A percentile compares a stretch with the other conserved stretches of the same genome.
Conservation (phyloP, 2,329 filamentous ascomycete genomes). For the Ophiocordyceps camponoti-rufipedis region DNA sequence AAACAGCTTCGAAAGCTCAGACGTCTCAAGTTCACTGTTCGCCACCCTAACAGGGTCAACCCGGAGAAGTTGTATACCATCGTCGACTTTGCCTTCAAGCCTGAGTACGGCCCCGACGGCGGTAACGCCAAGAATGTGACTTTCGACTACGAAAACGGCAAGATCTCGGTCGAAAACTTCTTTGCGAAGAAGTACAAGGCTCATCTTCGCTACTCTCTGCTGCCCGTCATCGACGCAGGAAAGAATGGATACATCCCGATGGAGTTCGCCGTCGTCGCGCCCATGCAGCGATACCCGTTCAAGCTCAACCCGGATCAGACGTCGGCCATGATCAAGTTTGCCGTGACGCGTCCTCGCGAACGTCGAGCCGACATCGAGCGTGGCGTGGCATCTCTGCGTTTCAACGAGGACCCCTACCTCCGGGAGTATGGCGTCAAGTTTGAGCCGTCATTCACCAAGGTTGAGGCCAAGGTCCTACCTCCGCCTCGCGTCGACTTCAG, state of each 20-base stretch:
- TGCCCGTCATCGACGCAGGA: slow-evolving; percentile 40
- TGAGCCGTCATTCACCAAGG: slow-evolving; percentile 40
- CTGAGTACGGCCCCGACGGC: slow-evolving; percentile 24
- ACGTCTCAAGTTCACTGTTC: slow-evolving; percentile 37
- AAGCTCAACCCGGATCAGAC: slow-evolving; percentile 51
- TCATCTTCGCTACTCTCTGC: slow-evolving; percentile 22
- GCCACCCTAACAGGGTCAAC: slow-evolving; percentile 26
- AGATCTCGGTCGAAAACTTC: slow-evolving; percentile 31
- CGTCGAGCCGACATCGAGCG: slow-evolving; percentile 47
- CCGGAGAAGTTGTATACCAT: slow-evolving; percentile 32
- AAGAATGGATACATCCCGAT: slow-evolving; percentile 39
- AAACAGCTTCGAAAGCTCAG: slow-evolving; percentile 32
- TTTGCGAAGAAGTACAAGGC: slow-evolving; percentile 36
- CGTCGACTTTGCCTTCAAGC: slow-evolving; percentile 28
- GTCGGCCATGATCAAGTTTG: slow-evolving; percentile 78
- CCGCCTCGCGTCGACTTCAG: slow-evolving; percentile 56
- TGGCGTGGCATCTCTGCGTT: slow-evolving; percentile 38
- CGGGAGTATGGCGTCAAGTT: slow-evolving; percentile 58
- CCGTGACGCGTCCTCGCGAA: slow-evolving; percentile 55
- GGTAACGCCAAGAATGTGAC: slow-evolving; percentile 30
- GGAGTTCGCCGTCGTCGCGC: slow-evolving; percentile 34
- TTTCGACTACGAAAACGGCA: slow-evolving; percentile 33
- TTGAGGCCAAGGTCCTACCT: slow-evolving; percentile 52
- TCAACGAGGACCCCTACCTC: slow-evolving; percentile 55
- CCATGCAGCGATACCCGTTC: slow-evolving; percentile 41